A percentile compares a stretch with the other conserved stretches of the same genome.
Conservation (phyloP, 2,329 filamentous ascomycete genomes). For the Trichoderma koningii region DNA sequence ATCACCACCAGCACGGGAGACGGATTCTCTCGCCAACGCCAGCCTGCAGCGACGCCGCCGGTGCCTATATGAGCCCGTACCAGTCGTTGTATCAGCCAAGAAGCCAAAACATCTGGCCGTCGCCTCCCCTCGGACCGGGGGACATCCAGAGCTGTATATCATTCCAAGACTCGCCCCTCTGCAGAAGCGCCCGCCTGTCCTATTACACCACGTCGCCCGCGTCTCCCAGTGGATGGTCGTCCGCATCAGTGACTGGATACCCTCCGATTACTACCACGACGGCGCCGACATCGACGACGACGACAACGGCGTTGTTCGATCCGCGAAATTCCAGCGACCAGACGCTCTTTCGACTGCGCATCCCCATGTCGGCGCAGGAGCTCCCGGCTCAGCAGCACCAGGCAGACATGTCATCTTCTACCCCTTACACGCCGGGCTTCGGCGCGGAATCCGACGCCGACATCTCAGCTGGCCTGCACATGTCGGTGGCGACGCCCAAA, state of each 20-base stretch:
- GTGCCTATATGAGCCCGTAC: conserved; percentile 16
- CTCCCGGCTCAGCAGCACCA: conserved; percentile 27
- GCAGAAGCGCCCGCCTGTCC: conserved; percentile 31
- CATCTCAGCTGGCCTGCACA: conserved; percentile 29
- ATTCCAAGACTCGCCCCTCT: conserved; percentile 40
- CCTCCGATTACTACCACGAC: conserved; percentile 15
- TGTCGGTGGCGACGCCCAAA: conserved; percentile 25
- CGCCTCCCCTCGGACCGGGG: conserved; percentile 42
- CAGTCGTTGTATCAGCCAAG: conserved; percentile 26
- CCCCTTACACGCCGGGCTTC: conserved; percentile 30
- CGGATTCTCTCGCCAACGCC: conserved; percentile 26
- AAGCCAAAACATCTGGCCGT: conserved; percentile 39
- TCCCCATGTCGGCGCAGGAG: conserved; percentile 34
- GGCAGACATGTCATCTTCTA: conserved; percentile 28
- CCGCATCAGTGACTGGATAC: conserved; percentile 32
- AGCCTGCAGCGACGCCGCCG: conserved; percentile 28
- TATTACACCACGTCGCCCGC: conserved; percentile 36
- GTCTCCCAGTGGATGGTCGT: conserved; percentile 43
- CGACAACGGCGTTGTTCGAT: conserved; percentile 28
- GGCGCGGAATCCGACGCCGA: conserved; percentile 31
- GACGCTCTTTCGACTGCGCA: conserved; percentile 31
- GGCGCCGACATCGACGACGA: too few species aligned
- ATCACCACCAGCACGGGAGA: background rate
- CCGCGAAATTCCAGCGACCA: conserved; percentile 30
- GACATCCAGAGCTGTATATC: conserved; percentile 43